phyloP scores from a whole-genome alignment of 164 flowering plant species.

The Vitis labrusca region DNA sequence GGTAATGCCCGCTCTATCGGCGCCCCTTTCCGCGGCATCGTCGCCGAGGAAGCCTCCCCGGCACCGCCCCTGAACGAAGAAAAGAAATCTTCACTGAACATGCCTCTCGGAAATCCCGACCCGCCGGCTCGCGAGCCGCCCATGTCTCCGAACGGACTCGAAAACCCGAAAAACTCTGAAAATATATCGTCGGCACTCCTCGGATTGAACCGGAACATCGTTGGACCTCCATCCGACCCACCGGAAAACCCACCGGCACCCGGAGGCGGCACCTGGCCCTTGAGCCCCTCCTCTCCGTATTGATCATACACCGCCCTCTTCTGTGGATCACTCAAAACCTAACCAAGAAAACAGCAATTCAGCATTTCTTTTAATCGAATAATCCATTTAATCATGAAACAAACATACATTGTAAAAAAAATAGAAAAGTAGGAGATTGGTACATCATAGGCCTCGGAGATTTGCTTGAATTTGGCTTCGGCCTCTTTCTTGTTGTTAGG shows the following conservation, averaged over 20 bases:
- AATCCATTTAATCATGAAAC: not conserved
- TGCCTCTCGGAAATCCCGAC: constrained; percentile 44
- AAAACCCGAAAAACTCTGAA: constrained; percentile 78
- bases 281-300: constrained; percentile 88
- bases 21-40: constrained; percentile 46
- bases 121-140: constrained; percentile 50
- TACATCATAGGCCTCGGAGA: constrained; percentile 97
- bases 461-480: constrained; percentile 90
- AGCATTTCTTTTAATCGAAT: not conserved
- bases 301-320: constrained; percentile 87
- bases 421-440: not conserved
- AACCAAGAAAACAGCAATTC: constrained; percentile 1
- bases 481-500: constrained; percentile 87
- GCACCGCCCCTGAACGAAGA: constrained; percentile 45
- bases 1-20: constrained; percentile 64
- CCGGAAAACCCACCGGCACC: constrained; percentile 53
- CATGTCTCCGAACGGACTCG: constrained; percentile 68
- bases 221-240: constrained; percentile 33
- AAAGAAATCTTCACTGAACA: constrained; percentile 66
- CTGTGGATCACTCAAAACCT: constrained; percentile 92
- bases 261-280: constrained; percentile 71
- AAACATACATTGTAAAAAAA: not conserved
- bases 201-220: constrained; percentile 66
- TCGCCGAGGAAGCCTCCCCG: constrained; percentile 36
- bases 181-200: constrained; percentile 87